Conservation (phyloP, 139 green algal species). For the Gonium pectorale region DNA sequence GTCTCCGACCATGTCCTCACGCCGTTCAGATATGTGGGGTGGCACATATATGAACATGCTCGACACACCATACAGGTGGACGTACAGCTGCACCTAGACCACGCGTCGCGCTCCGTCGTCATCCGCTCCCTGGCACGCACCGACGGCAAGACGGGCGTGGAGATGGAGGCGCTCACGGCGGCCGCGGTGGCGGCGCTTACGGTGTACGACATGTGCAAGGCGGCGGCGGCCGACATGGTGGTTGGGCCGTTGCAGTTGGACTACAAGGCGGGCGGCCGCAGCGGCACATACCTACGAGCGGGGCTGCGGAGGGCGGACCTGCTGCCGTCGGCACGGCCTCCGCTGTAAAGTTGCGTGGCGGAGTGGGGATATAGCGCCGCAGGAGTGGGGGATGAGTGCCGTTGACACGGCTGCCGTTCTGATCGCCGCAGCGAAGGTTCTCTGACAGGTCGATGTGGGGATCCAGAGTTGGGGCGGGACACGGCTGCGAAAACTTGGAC, state of each 20-base stretch:
- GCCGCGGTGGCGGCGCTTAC: constrained; percentile 87
- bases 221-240: constrained; percentile 78
- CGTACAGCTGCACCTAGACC: constrained; percentile 76
- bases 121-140: constrained; percentile 69
- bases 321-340: constrained; percentile 34
- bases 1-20: no score
- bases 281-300: constrained; percentile 68
- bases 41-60: neutral
- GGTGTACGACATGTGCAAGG: constrained; percentile 99
- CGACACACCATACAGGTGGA: constrained; percentile 55
- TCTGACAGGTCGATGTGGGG: no score
- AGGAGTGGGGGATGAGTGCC: no score
- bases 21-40: no score
- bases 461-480: no score
- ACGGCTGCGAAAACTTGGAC: no score
- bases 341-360: no score
- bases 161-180: constrained; percentile 98
- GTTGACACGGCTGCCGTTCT: no score
- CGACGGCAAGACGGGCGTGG: constrained; percentile 87
- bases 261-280: constrained; percentile 87
- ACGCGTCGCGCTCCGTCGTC: constrained; percentile 55
- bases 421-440: no score
- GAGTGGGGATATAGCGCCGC: no score
- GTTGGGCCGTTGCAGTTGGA: constrained; percentile 86
- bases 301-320: constrained; percentile 24